A percentile compares a stretch with the other conserved stretches of the same genome.
Conservation (phyloP, 2,329 filamentous ascomycete genomes). For the Phialocephala subalpina region DNA sequence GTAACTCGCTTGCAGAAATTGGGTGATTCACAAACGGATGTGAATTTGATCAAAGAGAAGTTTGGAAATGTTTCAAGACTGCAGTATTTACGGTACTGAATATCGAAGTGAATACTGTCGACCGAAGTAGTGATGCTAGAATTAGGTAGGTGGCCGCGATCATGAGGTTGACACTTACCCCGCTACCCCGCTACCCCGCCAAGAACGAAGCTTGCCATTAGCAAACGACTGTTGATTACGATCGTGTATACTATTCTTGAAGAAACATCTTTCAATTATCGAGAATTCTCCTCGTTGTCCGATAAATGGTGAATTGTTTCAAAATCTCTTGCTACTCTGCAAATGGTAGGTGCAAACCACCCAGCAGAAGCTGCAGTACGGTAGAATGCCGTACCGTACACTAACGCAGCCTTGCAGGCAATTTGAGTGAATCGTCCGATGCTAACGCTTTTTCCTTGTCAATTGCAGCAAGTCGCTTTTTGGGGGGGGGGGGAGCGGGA, state of each 20-base stretch:
- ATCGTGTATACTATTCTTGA: too few relatives aligned
- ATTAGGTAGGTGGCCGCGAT: not conserved
- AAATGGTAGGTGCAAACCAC: not conserved
- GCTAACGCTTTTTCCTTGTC: not conserved
- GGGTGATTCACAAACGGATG: not conserved
- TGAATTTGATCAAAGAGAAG: not conserved
- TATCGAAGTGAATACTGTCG: not conserved
- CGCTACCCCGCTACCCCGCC: not conserved
- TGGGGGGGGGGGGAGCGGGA: not conserved
- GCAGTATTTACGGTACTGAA: not conserved
- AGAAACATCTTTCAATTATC: not conserved
- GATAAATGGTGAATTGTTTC: not conserved
- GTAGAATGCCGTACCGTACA: too few relatives aligned
- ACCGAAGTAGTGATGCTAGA: not conserved
- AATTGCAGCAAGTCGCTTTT: not conserved
- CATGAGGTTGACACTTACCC: constrained; percentile 4
- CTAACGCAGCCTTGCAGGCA: too few relatives aligned
- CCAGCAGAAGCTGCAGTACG: not conserved
- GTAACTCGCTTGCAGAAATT: not conserved
- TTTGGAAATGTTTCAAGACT: not conserved
- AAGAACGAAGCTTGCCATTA: not conserved
- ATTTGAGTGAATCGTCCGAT: not conserved
- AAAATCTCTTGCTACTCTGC: not conserved
- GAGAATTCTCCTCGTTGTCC: not conserved
- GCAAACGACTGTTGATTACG: too few relatives aligned